Evolutionary conservation across 305 asterid genomes (phyloP).

Genomic region (Fraxinus floribunda): DNA sequence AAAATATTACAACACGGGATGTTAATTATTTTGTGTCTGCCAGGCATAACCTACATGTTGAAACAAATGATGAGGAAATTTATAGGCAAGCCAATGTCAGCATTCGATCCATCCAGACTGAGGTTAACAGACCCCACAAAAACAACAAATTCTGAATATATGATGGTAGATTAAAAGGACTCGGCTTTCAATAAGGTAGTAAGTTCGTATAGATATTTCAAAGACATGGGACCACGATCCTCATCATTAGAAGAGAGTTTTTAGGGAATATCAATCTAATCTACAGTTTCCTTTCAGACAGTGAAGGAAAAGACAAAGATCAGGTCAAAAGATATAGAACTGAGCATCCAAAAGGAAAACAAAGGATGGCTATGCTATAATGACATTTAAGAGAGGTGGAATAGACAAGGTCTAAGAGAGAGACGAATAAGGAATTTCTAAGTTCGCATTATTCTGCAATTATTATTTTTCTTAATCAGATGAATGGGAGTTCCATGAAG

Average conservation of each 20-base stretch:
- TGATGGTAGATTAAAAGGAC: not conserved
- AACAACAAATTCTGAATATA: not conserved
- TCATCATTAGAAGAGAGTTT: not conserved
- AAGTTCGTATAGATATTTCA: not conserved
- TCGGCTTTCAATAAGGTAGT: not conserved
- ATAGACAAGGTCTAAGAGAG: not conserved
- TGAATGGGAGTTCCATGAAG: not conserved
- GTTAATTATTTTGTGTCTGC: not conserved
- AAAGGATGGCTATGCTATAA: not conserved
- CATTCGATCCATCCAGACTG: not conserved
- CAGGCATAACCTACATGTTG: not conserved
- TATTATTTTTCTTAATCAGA: not conserved
- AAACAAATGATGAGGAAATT: not conserved
- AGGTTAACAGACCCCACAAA: not conserved
- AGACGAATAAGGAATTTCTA: not conserved
- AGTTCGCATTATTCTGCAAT: not conserved
- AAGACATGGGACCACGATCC: not conserved
- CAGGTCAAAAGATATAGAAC: not conserved
- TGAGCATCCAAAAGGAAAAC: not conserved
- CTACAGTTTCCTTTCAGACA: not conserved
- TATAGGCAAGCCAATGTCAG: not conserved
- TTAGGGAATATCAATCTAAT: not conserved
- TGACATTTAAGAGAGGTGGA: not conserved
- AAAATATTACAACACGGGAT: not conserved
- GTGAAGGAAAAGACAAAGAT: not conserved